Percentiles rank a stretch among this genome's conserved stretches.
Evolutionary conservation across 2,329 filamentous ascomycete genomes (phyloP).

Genomic region (Colletotrichum theobromicola): DNA sequence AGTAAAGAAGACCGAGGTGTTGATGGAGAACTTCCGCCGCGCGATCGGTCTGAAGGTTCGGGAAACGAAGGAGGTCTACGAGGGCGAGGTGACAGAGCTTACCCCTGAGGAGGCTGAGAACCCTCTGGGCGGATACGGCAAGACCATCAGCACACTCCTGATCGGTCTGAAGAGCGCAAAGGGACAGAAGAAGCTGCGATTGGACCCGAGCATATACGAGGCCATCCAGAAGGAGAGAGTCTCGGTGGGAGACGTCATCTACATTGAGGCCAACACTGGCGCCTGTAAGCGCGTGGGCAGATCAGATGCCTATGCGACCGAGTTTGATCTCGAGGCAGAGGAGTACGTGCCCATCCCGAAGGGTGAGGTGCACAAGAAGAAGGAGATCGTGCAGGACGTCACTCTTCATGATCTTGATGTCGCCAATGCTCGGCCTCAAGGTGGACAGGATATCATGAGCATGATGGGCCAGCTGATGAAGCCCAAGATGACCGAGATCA

Average conservation of each 20-base stretch:
- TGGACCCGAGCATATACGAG: conserved; percentile 98
- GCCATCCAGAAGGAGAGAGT: conserved; percentile 98
- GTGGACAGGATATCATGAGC: conserved; percentile 99
- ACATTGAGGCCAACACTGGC: conserved; percentile 98
- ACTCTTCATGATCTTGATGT: conserved; percentile 96
- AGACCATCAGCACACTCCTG: conserved; percentile 94
- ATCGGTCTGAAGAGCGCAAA: conserved; percentile 95
- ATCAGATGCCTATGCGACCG: conserved; percentile 95
- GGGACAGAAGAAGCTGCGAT: conserved; percentile 95
- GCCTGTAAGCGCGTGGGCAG: conserved; percentile 96
- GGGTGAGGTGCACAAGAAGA: conserved; percentile 99
- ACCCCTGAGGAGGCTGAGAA: conserved; percentile 98
- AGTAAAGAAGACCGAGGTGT: conserved; percentile 98
- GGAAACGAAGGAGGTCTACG: conserved; percentile 99
- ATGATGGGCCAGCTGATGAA: conserved; percentile 99
- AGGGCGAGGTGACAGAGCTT: conserved; percentile 97
- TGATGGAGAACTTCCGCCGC: conserved; percentile 99
- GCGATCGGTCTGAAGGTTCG: conserved; percentile 96
- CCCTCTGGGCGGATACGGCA: conserved; percentile 93
- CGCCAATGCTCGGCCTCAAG: conserved; percentile 92
- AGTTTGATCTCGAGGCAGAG: conserved; percentile 98
- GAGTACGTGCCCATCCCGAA: conserved; percentile 99
- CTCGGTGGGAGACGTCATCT: conserved; percentile 94
- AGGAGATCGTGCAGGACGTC: conserved; percentile 98
- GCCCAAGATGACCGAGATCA: conserved; percentile 99